Evolutionary conservation across 2,329 filamentous ascomycete genomes (phyloP).

Genomic region (Ophiostoma sp.): DNA sequence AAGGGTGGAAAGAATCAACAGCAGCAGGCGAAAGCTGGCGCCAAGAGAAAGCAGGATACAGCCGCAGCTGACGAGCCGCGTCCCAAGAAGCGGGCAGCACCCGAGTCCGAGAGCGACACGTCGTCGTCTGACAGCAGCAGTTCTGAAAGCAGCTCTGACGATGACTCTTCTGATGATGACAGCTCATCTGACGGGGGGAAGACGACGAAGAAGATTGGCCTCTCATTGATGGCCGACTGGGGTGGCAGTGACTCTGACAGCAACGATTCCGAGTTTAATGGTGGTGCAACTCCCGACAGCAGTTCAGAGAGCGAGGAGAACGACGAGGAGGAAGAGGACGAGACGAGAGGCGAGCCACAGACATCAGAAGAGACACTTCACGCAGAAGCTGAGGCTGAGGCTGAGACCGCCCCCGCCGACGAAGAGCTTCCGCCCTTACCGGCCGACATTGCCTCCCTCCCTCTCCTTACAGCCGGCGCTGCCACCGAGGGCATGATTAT

Average conservation of each 20-base stretch:
- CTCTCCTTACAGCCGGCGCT: conserved; percentile 50
- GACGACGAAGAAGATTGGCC: background rate
- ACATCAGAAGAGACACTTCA: background rate
- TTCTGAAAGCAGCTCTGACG: background rate
- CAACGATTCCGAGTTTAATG: background rate
- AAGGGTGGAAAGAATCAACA: too few relatives aligned
- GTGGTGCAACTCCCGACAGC: background rate
- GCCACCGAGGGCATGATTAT: conserved; percentile 63
- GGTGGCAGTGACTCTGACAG: background rate
- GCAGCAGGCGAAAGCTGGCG: background rate
- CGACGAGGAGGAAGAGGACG: background rate
- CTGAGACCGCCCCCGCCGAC: conserved; percentile 28
- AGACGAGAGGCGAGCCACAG: background rate
- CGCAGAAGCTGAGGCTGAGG: background rate
- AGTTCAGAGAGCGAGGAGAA: background rate
- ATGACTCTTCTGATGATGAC: background rate
- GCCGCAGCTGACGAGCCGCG: background rate
- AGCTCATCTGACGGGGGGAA: background rate
- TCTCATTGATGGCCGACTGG: too few relatives aligned
- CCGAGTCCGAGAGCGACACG: background rate
- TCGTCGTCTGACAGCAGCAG: conserved; percentile 7
- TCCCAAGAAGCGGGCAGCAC: conserved; percentile 16
- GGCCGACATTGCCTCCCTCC: conserved; percentile 55
- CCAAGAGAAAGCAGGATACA: background rate
- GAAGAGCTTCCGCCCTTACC: conserved; percentile 67